phyloP scores from a whole-genome alignment of 2,329 filamentous ascomycete genomes.

The Aspergillus nomiae region DNA sequence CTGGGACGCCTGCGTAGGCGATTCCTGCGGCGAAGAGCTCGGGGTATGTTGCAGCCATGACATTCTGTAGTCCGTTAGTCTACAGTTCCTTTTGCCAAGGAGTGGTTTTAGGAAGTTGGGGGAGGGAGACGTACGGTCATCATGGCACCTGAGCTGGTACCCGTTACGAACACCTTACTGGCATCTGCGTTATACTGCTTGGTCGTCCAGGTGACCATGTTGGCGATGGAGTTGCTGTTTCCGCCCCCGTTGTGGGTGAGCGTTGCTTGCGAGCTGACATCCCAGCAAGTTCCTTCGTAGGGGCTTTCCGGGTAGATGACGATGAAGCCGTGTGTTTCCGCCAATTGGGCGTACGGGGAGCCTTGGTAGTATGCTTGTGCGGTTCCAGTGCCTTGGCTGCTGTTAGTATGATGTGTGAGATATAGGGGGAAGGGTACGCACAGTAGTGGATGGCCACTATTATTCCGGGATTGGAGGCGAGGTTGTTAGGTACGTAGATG shows the following conservation, averaged over 20 bases:
- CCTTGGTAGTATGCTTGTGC: slow-evolving; percentile 48
- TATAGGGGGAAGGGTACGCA: slow-evolving; percentile 16
- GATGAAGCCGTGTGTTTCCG: slow-evolving; percentile 46
- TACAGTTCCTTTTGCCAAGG: too few relatives aligned
- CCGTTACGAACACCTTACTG: slow-evolving; percentile 25
- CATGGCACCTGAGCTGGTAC: slow-evolving; percentile 23
- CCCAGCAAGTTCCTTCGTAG: slow-evolving; percentile 60
- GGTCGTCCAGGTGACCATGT: slow-evolving; percentile 41
- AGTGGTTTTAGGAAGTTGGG: too few relatives aligned
- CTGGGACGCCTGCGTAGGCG: slow-evolving; percentile 22
- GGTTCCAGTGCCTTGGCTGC: slow-evolving; percentile 17
- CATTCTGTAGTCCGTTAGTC: too few relatives aligned
- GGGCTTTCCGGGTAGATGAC: slow-evolving; percentile 60
- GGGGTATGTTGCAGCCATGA: slow-evolving; percentile 25
- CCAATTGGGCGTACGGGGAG: slow-evolving; percentile 57
- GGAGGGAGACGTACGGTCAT: slow-evolving; percentile 20
- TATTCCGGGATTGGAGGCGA: slow-evolving; percentile 51
- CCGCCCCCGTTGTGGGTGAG: slow-evolving; percentile 40
- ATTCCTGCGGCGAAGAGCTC: slow-evolving; percentile 26
- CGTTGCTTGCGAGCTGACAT: slow-evolving; percentile 51
- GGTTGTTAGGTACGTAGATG: slow-evolving; percentile 52
- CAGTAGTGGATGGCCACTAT: slow-evolving; percentile 62
- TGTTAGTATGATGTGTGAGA: background rate
- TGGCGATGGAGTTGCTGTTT: slow-evolving; percentile 44
- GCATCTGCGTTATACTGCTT: slow-evolving; percentile 36